phyloP scores from a whole-genome alignment of 805 yeast species.

The Ascoidea tarda region DNA sequence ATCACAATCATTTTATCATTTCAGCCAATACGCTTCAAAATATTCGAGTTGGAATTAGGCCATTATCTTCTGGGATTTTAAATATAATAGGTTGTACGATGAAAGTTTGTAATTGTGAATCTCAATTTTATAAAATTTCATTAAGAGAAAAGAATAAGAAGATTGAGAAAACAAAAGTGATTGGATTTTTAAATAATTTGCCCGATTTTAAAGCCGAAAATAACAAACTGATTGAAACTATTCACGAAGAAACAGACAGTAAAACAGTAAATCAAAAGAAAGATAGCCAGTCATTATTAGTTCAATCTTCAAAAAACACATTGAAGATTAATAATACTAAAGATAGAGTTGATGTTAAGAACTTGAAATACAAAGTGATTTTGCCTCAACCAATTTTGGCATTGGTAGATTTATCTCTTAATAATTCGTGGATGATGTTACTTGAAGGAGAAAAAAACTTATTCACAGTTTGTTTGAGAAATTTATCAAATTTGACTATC shows the following conservation, averaged over 20 bases:
- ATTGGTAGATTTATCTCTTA: conserved; percentile 34
- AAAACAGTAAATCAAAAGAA: too few species aligned
- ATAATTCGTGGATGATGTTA: conserved; percentile 58
- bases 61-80: conserved; percentile 33
- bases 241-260: not conserved
- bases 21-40: conserved; percentile 22
- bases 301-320: not conserved
- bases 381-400: conserved; percentile 49
- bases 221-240: not conserved
- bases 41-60: conserved; percentile 31
- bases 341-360: conserved; percentile 12
- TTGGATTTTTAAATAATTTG: conserved; percentile 12
- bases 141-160: conserved; percentile 16
- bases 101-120: conserved; percentile 33
- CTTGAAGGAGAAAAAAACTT: conserved; percentile 59
- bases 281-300: not conserved
- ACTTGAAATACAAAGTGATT: conserved; percentile 21
- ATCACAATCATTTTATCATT: conserved; percentile 18
- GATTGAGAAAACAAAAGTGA: conserved; percentile 16
- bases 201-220: not conserved
- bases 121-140: conserved; percentile 29
- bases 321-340: conserved; percentile 6
- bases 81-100: conserved; percentile 37
- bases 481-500: conserved; percentile 42
- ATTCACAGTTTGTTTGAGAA: conserved; percentile 38